phyloP scores from a whole-genome alignment of 2,329 filamentous ascomycete species.

The Neoascochyta sp. region DNA sequence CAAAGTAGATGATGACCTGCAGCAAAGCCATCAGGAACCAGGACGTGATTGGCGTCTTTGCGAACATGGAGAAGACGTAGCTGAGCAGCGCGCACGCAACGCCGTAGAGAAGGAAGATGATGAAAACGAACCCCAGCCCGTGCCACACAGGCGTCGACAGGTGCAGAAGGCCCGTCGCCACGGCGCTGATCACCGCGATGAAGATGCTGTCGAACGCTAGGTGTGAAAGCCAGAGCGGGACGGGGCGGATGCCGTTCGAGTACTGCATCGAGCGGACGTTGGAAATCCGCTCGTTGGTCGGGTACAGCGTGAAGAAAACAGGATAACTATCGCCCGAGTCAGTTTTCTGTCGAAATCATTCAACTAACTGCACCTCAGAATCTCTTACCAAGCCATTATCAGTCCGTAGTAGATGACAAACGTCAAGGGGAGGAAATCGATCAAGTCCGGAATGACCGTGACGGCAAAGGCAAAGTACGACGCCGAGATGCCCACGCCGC shows the following conservation, averaged over 20 bases:
- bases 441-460: slow-evolving; percentile 8
- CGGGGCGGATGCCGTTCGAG: slow-evolving; percentile 77
- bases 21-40: slow-evolving; percentile 67
- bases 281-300: slow-evolving; percentile 71
- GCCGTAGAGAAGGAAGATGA: slow-evolving; percentile 75
- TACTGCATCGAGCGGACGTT: slow-evolving; percentile 82
- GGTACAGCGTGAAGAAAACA: slow-evolving; percentile 81
- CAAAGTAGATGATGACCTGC: slow-evolving; percentile 55
- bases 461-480: slow-evolving; percentile 15
- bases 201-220: slow-evolving; percentile 72
- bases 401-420: slow-evolving; percentile 64
- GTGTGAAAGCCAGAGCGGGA: slow-evolving; percentile 81
- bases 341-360: slow-evolving; percentile 45
- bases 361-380: no score
- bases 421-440: slow-evolving; percentile 48
- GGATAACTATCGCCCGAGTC: slow-evolving; percentile 70
- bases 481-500: slow-evolving; percentile 16
- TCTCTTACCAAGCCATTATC: slow-evolving; percentile 56
- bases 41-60: slow-evolving; percentile 65
- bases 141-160: slow-evolving; percentile 61
- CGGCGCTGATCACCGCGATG: slow-evolving; percentile 61
- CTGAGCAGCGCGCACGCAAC: slow-evolving; percentile 69
- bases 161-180: slow-evolving; percentile 63
- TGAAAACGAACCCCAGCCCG: slow-evolving; percentile 71
- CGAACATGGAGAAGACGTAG: slow-evolving; percentile 77